A percentile compares a stretch with the other conserved stretches of the same genome.
Conservation (phyloP, 2,329 filamentous ascomycete species). For the Neobulgaria alba region DNA sequence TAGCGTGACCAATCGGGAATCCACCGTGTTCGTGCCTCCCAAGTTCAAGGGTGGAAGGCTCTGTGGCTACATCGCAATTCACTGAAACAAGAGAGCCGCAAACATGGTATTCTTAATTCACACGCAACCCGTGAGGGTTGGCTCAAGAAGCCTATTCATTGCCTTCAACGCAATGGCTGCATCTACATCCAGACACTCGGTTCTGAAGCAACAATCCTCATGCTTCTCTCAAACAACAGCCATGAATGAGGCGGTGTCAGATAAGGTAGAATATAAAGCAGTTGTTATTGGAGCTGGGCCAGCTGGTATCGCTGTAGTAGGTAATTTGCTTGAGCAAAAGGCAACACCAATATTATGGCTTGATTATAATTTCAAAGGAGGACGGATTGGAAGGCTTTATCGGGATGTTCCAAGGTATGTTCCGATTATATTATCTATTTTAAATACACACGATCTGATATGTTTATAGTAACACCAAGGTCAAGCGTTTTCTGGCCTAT, state of each 20-base stretch:
- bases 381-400: conserved; percentile 44
- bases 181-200: neutral
- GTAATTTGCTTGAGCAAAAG: conserved; percentile 50
- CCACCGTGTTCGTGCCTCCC: neutral
- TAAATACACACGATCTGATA: conserved; percentile 13
- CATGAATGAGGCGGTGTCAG: neutral
- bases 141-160: neutral
- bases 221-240: neutral
- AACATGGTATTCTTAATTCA: conserved; percentile 5
- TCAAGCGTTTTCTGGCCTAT: conserved; percentile 48
- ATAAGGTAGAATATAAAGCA: conserved; percentile 35
- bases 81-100: neutral
- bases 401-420: conserved; percentile 46
- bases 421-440: neutral
- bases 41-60: neutral
- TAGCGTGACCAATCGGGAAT: neutral
- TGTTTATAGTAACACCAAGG: conserved; percentile 47
- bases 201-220: neutral
- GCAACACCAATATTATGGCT: conserved; percentile 48
- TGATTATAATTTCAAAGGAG: conserved; percentile 46
- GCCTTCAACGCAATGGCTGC: conserved; percentile 4
- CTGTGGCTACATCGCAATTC: neutral
- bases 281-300: conserved; percentile 52
- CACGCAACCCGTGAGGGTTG: conserved; percentile 2
- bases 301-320: conserved; percentile 50